Conservation (phyloP, 2,329 filamentous ascomycete genomes). For the Cephalotrichum gorgonifer region DNA sequence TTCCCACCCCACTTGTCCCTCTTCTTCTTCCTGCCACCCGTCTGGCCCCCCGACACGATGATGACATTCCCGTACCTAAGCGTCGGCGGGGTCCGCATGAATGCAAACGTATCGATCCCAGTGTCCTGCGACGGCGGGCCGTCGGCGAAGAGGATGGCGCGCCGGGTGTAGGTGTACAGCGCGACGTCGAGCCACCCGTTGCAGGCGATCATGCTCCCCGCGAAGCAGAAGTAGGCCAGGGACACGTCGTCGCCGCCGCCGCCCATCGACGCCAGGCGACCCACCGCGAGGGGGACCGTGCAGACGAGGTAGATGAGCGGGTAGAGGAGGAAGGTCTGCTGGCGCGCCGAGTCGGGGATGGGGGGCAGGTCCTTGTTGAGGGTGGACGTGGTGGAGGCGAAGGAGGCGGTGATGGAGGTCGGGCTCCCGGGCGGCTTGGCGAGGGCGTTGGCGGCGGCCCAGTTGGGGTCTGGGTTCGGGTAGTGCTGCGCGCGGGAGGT, state of each 20-base stretch:
- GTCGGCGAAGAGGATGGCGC: constrained; percentile 39
- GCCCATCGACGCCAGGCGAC: constrained; percentile 50
- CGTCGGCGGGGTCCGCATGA: constrained; percentile 29
- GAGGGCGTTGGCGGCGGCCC: constrained; percentile 7
- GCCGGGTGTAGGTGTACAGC: constrained; percentile 40
- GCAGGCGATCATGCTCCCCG: constrained; percentile 46
- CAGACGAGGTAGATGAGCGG: constrained; percentile 60
- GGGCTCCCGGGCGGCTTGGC: constrained; percentile 2
- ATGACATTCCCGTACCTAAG: constrained; percentile 31
- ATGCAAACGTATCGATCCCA: constrained; percentile 40
- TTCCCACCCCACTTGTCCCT: background rate
- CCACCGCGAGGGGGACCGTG: constrained; percentile 54
- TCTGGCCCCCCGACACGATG: constrained; percentile 15
- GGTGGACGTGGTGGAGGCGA: constrained; percentile 14
- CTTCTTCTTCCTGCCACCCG: constrained; percentile 1
- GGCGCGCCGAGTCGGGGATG: constrained; percentile 19
- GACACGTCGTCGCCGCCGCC: constrained; percentile 37
- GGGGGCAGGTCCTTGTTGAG: constrained; percentile 16
- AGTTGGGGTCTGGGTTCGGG: constrained; percentile 10
- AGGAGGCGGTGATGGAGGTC: constrained; percentile 8
- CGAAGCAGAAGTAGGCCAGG: constrained; percentile 45
- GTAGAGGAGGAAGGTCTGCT: constrained; percentile 53
- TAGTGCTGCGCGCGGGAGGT: constrained; percentile 6
- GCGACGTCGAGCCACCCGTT: constrained; percentile 46
- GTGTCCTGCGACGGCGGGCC: constrained; percentile 29